Evolutionary conservation across 2,329 filamentous ascomycete species (phyloP).

Genomic region (Leptodontidium sp.): DNA sequence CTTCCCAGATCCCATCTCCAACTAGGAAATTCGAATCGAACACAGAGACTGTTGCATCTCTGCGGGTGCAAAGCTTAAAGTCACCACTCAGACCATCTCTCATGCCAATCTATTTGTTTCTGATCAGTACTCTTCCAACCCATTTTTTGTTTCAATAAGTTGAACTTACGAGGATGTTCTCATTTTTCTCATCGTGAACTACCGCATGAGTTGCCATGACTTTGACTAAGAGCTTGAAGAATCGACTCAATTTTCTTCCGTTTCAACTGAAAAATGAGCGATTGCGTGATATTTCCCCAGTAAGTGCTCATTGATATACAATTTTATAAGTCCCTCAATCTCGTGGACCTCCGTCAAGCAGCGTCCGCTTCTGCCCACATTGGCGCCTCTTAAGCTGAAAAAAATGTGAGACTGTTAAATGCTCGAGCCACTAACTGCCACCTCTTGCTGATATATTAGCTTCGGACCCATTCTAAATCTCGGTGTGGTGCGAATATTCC

Average conservation of each 20-base stretch:
- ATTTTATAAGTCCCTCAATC: neutral
- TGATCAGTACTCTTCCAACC: neutral
- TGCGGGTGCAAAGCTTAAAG: neutral
- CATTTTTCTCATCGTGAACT: neutral
- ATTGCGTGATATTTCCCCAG: neutral
- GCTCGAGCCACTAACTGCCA: neutral
- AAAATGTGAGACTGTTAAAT: neutral
- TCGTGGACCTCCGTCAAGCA: neutral
- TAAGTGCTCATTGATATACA: conserved; percentile 1
- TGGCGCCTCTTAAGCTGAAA: neutral
- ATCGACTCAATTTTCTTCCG: neutral
- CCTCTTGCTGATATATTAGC: neutral
- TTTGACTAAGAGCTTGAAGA: neutral
- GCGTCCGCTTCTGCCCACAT: neutral
- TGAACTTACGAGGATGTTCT: neutral
- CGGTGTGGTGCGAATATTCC: conserved; percentile 1
- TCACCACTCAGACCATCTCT: conserved; percentile 1
- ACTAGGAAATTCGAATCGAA: conserved; percentile 10
- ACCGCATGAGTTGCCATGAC: conserved; percentile 7
- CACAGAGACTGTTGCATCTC: neutral
- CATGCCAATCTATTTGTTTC: neutral
- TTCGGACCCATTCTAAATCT: neutral
- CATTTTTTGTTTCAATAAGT: neutral
- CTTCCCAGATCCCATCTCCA: conserved; percentile 9
- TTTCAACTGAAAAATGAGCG: neutral